These are phyloP conservation scores for Hygrophila difformis DNA, from an alignment of 257 asterid genomes.

Conservation along the genomic window DNA sequence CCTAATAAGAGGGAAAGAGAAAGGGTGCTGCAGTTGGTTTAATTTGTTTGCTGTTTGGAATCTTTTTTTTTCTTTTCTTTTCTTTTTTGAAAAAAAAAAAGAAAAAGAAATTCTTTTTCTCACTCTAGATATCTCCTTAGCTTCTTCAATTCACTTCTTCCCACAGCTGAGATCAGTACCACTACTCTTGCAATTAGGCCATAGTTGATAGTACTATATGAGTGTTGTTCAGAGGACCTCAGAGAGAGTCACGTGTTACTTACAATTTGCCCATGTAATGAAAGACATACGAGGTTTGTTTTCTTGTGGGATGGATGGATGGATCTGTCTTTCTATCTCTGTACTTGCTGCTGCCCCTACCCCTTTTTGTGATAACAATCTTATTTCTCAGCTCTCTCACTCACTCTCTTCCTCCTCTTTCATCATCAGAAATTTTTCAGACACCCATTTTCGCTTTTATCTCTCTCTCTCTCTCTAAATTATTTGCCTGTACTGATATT, in stretches of 20 bases:
- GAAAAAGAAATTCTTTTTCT: too few relatives aligned
- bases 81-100: constrained; percentile 6
- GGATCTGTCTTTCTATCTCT: constrained; percentile 16
- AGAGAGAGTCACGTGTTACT: too few relatives aligned
- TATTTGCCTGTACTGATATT: constrained; percentile 14
- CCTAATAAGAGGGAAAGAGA: constrained; percentile 4
- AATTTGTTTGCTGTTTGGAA: constrained; percentile 6
- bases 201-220: too few relatives aligned
- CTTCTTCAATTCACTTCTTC: too few relatives aligned
- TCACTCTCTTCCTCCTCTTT: neutral
- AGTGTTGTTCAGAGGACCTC: too few relatives aligned
- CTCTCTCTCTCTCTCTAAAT: constrained; percentile 21
- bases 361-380: constrained; percentile 19
- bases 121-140: too few relatives aligned
- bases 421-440: too few relatives aligned
- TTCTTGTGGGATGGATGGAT: constrained; percentile 40
- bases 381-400: constrained; percentile 8
- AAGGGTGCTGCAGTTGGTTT: neutral
- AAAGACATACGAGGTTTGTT: constrained; percentile 32
- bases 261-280: constrained; percentile 16
- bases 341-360: constrained; percentile 24
- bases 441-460: neutral
- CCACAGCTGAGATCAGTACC: too few relatives aligned
- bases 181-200: too few relatives aligned
- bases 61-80: constrained; percentile 12